Evolutionary conservation across 2,329 filamentous ascomycete genomes (phyloP).

Genomic region (Chalaropsis ovoidea): DNA sequence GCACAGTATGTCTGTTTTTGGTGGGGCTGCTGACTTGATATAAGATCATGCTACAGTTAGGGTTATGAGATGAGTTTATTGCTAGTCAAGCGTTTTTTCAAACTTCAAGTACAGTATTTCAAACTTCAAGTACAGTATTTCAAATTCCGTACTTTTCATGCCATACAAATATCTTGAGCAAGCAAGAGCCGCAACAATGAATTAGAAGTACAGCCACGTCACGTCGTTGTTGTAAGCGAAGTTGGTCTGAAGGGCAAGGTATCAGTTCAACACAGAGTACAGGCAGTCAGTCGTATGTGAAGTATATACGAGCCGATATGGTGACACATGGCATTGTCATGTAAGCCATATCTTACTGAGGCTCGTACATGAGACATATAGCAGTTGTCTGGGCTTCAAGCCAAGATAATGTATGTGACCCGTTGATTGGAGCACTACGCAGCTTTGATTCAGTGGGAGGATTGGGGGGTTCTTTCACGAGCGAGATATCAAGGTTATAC

Average conservation of each 20-base stretch:
- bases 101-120: conserved; percentile 15
- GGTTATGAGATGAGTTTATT: conserved; percentile 21
- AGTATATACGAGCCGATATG: not conserved
- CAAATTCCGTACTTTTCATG: conserved; percentile 11
- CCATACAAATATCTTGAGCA: conserved; percentile 13
- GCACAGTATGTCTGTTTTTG: not conserved
- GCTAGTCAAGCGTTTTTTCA: conserved; percentile 24
- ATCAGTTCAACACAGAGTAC: not conserved
- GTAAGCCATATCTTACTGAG: not conserved
- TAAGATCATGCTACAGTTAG: not conserved
- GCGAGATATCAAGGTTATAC: no score
- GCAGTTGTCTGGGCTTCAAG: not conserved
- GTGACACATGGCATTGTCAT: not conserved
- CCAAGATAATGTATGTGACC: not conserved
- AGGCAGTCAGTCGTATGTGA: not conserved
- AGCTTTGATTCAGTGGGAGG: not conserved
- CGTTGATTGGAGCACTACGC: not conserved
- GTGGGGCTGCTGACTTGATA: not conserved
- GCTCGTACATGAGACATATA: not conserved
- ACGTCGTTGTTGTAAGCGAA: not conserved
- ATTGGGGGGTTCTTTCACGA: not conserved
- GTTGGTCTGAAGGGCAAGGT: not conserved
- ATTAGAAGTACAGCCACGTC: not conserved
- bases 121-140: conserved; percentile 20
- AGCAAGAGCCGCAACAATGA: not conserved